Evolutionary conservation across 371 early-diverging fungal species (phyloP).

Genomic region (Mortierella sp.): DNA sequence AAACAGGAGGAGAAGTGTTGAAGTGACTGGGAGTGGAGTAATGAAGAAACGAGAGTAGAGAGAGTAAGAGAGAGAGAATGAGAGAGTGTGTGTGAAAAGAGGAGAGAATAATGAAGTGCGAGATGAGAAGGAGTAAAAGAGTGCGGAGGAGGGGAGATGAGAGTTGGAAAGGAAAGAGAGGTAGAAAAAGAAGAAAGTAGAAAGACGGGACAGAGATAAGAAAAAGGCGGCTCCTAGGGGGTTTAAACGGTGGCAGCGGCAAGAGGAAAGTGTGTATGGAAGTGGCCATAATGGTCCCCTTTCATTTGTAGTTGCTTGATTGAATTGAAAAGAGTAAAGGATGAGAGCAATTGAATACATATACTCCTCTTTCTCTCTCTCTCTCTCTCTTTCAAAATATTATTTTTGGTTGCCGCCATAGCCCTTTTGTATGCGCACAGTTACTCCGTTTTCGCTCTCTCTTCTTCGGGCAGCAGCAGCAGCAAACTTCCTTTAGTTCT

Average conservation of each 20-base stretch:
- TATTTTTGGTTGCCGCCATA: conserved; percentile 4
- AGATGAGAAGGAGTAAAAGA: neutral
- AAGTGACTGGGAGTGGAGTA: neutral
- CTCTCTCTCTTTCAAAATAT: neutral
- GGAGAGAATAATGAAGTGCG: neutral
- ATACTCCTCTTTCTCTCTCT: too few species aligned
- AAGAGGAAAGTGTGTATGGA: neutral
- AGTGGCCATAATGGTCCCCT: neutral
- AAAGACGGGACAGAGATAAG: neutral
- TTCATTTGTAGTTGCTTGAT: neutral
- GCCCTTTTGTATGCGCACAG: neutral
- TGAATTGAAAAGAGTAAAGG: too few species aligned
- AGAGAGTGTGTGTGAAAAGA: too few species aligned
- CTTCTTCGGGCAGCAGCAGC: neutral
- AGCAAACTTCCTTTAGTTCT: neutral
- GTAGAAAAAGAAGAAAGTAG: neutral
- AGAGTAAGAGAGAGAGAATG: too few species aligned
- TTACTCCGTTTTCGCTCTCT: neutral
- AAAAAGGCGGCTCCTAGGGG: neutral
- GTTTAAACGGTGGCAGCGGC: neutral
- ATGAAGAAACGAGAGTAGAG: neutral
- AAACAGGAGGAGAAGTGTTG: neutral
- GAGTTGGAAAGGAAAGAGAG: neutral
- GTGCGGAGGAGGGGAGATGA: neutral
- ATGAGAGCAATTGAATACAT: too few species aligned